phyloP scores from a whole-genome alignment of 164 flowering plant genomes.

The Santalum album region DNA sequence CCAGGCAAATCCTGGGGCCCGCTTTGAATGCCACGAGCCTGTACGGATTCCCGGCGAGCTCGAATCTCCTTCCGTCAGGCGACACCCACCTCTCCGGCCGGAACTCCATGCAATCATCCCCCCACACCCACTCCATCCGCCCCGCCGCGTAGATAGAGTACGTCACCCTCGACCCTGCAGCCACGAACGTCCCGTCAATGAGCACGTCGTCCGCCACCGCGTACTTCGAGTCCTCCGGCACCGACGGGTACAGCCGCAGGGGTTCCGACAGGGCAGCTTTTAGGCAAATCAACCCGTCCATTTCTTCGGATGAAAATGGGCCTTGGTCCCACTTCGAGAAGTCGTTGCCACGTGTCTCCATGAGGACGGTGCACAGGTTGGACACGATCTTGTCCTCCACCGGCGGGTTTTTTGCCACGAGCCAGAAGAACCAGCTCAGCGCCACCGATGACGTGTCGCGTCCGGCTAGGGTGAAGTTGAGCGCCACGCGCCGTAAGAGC shows the following conservation, averaged over 20 bases:
- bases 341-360: not conserved
- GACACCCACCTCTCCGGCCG: not conserved
- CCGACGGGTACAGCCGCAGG: not conserved
- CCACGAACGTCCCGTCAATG: not conserved
- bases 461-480: not conserved
- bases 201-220: not conserved
- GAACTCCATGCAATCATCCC: not conserved
- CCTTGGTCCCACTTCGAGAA: not conserved
- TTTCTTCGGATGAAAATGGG: not conserved
- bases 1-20: not conserved
- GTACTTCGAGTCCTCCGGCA: not conserved
- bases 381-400: not conserved
- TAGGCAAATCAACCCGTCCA: not conserved
- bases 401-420: not conserved
- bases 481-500: not conserved
- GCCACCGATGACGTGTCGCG: not conserved
- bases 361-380: not conserved
- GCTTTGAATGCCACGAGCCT: not conserved
- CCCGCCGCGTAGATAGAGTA: not conserved
- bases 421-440: not conserved
- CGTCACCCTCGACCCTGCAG: not conserved
- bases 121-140: not conserved
- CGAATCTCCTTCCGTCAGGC: not conserved
- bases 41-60: not conserved
- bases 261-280: not conserved